Evolutionary conservation across 2,329 filamentous ascomycete species (phyloP), one percentile per base, ranked within the genome.

Genomic region (Neonectria neomacrospora): DNA sequence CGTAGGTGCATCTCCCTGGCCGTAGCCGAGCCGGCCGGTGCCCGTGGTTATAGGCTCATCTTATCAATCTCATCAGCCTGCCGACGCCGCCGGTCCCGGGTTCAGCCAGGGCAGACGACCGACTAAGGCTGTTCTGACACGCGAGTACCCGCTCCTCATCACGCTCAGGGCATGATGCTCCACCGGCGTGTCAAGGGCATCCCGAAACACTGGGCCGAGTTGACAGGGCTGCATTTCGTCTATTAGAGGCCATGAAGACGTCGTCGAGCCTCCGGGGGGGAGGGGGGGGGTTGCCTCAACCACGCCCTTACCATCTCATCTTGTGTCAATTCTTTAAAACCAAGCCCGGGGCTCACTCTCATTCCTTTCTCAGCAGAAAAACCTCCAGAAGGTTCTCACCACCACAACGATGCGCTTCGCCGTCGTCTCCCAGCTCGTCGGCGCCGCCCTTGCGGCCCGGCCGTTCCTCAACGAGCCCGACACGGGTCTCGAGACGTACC

Each of bases 401-500:
- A 53, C 32, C 45, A 58, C 8, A 14, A 71, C 8, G 16, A 71
- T 71, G 69, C 67, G 66, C 28, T 45, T 64, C n/a, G 61, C 59
- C 18, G 51, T 67, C 12, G 22, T 67, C 44, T 54, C 61, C 41
- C 61, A 58, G 20, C 57, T 79, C 30, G 67, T 68, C 8, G 68
- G 71, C 5, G 67, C 61, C 3, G 76, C 69, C 52, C 63, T 74
- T 5, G 77, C 76, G 30, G 74, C 69, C 32, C 67, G 73, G 47
- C 70, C 71, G 0, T 79, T 71, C 63, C 45, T 78, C 34, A 77
- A 79, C 55, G 77, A 77, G 67, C 75, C 76, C 16, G 77, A 79
- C 47, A 79, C 77, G 2, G 77, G 77, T 1, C 65, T 79, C 2
- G 64, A 73, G 44, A 71, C 64, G 2, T 77, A 72, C 57, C 70